These are phyloP conservation scores for Botryotinia calthae DNA, from an alignment of 2,329 filamentous ascomycete genomes.

Conservation along the genomic window DNA sequence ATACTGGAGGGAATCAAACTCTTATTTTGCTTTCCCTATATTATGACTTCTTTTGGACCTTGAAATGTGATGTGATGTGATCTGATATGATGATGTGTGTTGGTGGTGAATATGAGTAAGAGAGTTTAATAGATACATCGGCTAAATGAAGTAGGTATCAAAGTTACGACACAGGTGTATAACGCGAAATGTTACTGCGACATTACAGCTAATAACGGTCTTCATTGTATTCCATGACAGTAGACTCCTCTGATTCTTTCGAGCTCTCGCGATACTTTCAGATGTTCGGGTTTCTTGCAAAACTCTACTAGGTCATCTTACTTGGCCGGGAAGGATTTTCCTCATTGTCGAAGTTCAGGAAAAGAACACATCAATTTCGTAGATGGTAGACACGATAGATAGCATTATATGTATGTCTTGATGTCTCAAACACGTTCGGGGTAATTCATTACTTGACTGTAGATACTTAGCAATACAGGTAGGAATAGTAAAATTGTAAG, in stretches of 20 bases:
- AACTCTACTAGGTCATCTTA: background rate
- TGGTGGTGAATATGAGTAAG: background rate
- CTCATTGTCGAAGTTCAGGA: background rate
- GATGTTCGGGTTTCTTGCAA: background rate
- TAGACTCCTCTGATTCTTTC: no score
- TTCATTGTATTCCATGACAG: background rate
- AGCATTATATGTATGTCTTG: background rate
- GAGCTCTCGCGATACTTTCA: background rate
- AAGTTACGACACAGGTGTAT: background rate
- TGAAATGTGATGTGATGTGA: background rate
- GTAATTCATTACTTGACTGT: background rate
- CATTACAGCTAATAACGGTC: background rate
- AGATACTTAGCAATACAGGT: background rate
- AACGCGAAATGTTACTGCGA: background rate
- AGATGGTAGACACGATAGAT: background rate
- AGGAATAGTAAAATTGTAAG: background rate
- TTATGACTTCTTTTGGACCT: background rate
- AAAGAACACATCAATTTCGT: background rate
- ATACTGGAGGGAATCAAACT: slow-evolving; percentile 9
- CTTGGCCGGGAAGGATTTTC: no score
- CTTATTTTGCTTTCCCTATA: slow-evolving; percentile 18
- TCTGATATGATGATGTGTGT: background rate
- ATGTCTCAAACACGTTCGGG: background rate
- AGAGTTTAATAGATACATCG: background rate
- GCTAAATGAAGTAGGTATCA: background rate